A percentile compares a stretch with the other conserved stretches of the same genome.
These are phyloP conservation scores for Collybia mongolica DNA, from an alignment of 768 basidiomycete species.

Conservation along the genomic window DNA sequence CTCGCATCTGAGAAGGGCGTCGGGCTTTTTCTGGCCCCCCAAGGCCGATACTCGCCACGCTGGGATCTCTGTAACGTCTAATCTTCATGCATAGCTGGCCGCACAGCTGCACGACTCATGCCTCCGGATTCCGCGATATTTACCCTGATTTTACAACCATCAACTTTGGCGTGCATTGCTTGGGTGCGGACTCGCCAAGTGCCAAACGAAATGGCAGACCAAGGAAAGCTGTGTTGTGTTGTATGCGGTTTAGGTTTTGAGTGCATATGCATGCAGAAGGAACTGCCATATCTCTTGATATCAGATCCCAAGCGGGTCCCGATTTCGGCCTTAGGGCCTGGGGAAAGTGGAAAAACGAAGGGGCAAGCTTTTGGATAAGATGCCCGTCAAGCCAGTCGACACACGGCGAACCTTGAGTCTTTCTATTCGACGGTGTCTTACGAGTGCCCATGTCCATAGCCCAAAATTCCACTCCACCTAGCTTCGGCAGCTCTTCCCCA, in stretches of 20 bases:
- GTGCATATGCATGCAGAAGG: slow-evolving; percentile 49
- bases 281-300: slow-evolving; percentile 80
- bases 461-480: slow-evolving; percentile 59
- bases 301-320: slow-evolving; percentile 85
- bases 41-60: slow-evolving; percentile 73
- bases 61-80: neutral
- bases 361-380: slow-evolving; percentile 82
- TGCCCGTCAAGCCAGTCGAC: slow-evolving; percentile 85
- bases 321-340: slow-evolving; percentile 81
- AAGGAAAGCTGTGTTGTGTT: slow-evolving; percentile 49
- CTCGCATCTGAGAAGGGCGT: slow-evolving; percentile 71
- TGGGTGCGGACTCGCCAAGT: slow-evolving; percentile 74
- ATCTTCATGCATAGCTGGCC: slow-evolving; percentile 53
- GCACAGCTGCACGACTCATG: slow-evolving; percentile 92
- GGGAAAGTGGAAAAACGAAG: slow-evolving; percentile 81
- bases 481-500: too few relatives aligned
- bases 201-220: slow-evolving; percentile 86
- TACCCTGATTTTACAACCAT: slow-evolving; percentile 72
- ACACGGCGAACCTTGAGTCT: too few relatives aligned
- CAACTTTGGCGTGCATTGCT: slow-evolving; percentile 77
- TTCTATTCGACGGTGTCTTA: neutral
- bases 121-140: slow-evolving; percentile 86
- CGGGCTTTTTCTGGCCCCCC: slow-evolving; percentile 79
- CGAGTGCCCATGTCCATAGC: slow-evolving; percentile 37
- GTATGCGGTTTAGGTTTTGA: too few relatives aligned